phyloP scores from a whole-genome alignment of 176 grass and related monocot species.

The Carex scoparia region DNA sequence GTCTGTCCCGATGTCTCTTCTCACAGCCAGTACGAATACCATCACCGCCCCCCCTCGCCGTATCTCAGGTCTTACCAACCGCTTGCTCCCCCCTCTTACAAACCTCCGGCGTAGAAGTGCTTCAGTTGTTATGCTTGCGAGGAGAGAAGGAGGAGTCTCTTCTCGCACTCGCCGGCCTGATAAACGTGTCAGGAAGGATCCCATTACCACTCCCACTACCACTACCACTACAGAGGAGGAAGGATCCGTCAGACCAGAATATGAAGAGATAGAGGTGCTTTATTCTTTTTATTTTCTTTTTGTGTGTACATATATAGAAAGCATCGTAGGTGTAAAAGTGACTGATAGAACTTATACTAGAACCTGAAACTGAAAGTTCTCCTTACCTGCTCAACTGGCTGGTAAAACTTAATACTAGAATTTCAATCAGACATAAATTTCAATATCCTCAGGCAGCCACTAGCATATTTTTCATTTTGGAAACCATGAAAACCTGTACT shows the following conservation, averaged over 20 bases:
- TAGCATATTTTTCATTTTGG: neutral
- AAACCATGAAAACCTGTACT: neutral
- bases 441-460: neutral
- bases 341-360: neutral
- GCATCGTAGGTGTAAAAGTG: neutral
- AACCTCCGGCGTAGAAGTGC: conserved; percentile 16
- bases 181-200: conserved; percentile 69
- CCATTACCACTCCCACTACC: conserved; percentile 23
- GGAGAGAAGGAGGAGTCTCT: conserved; percentile 66
- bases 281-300: neutral
- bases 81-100: neutral
- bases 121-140: conserved; percentile 50
- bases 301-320: neutral
- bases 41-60: conserved; percentile 24
- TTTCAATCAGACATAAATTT: neutral
- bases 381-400: neutral
- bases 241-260: conserved; percentile 1
- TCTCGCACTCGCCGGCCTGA: conserved; percentile 81
- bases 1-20: conserved; percentile 49
- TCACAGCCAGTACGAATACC: conserved; percentile 28
- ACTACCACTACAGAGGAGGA: conserved; percentile 29
- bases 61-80: conserved; percentile 3
- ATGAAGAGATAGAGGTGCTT: conserved; percentile 27
- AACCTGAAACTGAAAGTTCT: neutral
- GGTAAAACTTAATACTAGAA: neutral